Conservation (phyloP, 495 filamentous ascomycete species). For the Neurospora sp. region DNA sequence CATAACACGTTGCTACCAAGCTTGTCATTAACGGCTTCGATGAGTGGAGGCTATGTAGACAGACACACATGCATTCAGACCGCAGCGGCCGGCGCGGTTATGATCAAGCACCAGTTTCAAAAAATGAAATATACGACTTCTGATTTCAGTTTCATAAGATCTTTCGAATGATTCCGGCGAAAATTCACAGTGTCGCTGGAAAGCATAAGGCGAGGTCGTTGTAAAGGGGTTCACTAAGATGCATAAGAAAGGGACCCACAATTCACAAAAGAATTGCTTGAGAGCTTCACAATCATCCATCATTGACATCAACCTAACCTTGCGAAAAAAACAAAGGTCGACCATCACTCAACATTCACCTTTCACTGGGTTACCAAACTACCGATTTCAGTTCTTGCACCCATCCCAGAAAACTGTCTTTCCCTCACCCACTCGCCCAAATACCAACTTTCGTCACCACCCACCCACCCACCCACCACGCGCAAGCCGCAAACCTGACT, state of each 20-base stretch:
- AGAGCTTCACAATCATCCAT: not conserved
- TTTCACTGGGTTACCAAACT: not conserved
- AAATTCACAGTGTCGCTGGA: not conserved
- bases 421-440: too few relatives aligned
- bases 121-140: not conserved
- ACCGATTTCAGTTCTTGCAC: not conserved
- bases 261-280: not conserved
- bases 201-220: not conserved
- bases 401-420: too few relatives aligned
- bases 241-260: not conserved
- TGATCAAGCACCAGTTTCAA: not conserved
- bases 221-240: not conserved
- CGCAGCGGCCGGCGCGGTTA: not conserved
- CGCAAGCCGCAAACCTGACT: too few relatives aligned
- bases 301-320: not conserved
- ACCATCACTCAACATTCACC: not conserved
- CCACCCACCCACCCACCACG: too few relatives aligned
- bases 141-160: not conserved
- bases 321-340: not conserved
- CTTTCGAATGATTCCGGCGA: not conserved
- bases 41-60: not conserved
- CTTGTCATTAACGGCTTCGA: not conserved
- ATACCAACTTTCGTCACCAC: too few relatives aligned
- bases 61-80: not conserved
- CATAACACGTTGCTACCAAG: not conserved